A percentile compares a stretch with the other conserved stretches of the same genome.
Evolutionary conservation across 2,329 filamentous ascomycete species (phyloP).

Genomic region (Stagonosporopsis chrysanthemi): DNA sequence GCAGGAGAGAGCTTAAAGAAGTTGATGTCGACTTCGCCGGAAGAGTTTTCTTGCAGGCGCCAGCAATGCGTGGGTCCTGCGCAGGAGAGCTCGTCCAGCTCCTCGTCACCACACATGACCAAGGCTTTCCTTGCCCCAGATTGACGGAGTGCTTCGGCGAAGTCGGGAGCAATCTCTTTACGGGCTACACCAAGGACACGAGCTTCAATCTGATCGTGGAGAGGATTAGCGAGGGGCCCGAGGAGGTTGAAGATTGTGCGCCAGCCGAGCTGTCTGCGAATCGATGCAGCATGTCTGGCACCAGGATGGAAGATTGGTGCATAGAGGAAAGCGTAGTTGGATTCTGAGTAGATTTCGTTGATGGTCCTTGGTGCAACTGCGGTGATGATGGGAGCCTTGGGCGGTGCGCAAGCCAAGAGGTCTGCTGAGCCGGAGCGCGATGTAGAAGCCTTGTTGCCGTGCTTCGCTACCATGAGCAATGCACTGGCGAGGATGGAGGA

Average conservation of each 20-base stretch:
- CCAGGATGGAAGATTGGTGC: conserved; percentile 96
- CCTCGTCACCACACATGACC: conserved; percentile 91
- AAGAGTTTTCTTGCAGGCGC: conserved; percentile 67
- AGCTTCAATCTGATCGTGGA: conserved; percentile 80
- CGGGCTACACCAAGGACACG: conserved; percentile 93
- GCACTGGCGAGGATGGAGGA: conserved; percentile 90
- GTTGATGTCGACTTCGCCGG: conserved; percentile 66
- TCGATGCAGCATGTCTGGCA: conserved; percentile 86
- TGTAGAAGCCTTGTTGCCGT: conserved; percentile 94
- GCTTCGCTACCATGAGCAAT: conserved; percentile 86
- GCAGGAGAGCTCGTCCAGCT: conserved; percentile 94
- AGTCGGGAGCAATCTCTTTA: conserved; percentile 84
- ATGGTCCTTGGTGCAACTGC: conserved; percentile 78
- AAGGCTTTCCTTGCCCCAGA: conserved; percentile 82
- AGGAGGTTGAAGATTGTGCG: conserved; percentile 98
- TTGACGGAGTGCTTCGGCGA: conserved; percentile 81
- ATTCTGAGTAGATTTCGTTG: conserved; percentile 73
- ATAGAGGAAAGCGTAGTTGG: conserved; percentile 95
- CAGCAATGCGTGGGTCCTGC: conserved; percentile 90
- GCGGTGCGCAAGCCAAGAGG: conserved; percentile 78
- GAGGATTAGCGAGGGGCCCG: conserved; percentile 88
- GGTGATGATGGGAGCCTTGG: conserved; percentile 74
- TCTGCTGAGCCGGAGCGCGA: conserved; percentile 96
- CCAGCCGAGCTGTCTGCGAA: conserved; percentile 88
- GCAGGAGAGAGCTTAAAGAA: conserved; percentile 79